These are phyloP conservation scores for Myxozyma neglecta DNA, from an alignment of 805 yeast species.

Conservation along the genomic window DNA sequence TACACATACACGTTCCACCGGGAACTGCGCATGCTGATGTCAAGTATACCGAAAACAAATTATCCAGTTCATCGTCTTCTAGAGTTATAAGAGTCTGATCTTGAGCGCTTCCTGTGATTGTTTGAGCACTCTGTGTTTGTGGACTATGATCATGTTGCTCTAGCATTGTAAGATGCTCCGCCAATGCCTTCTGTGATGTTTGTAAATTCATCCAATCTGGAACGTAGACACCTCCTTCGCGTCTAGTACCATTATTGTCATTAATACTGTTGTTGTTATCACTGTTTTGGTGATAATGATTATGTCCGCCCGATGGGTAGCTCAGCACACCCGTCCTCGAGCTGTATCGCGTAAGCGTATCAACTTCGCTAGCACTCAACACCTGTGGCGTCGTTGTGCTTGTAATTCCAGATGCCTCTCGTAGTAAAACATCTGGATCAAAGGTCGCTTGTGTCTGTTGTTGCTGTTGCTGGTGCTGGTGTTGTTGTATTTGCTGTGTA, in stretches of 20 bases:
- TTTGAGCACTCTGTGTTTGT: not conserved
- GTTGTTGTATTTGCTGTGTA: not conserved
- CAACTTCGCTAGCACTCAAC: slow-evolving; percentile 13
- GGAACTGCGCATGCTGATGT: slow-evolving; percentile 34
- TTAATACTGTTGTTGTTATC: not conserved
- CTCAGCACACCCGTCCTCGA: slow-evolving; percentile 19
- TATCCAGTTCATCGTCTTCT: slow-evolving; percentile 12
- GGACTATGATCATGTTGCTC: not conserved
- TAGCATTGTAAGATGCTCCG: not conserved
- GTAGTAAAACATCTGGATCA: not conserved
- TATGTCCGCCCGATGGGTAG: not conserved
- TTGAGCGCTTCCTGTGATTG: not conserved
- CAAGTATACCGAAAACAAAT: slow-evolving; percentile 31
- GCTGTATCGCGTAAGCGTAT: slow-evolving; percentile 12
- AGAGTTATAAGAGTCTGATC: not conserved
- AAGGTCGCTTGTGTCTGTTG: not conserved
- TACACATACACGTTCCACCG: slow-evolving; percentile 32
- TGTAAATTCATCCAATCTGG: slow-evolving; percentile 3
- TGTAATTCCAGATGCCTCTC: not conserved
- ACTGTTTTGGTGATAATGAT: not conserved
- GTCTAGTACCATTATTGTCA: no score
- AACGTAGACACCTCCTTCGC: not conserved
- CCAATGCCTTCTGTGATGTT: not conserved
- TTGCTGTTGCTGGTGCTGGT: not conserved
- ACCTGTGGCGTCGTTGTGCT: not conserved